These are phyloP conservation scores for Malus hybrid DNA, from an alignment of 331 rosid genomes.

Conservation along the genomic window DNA sequence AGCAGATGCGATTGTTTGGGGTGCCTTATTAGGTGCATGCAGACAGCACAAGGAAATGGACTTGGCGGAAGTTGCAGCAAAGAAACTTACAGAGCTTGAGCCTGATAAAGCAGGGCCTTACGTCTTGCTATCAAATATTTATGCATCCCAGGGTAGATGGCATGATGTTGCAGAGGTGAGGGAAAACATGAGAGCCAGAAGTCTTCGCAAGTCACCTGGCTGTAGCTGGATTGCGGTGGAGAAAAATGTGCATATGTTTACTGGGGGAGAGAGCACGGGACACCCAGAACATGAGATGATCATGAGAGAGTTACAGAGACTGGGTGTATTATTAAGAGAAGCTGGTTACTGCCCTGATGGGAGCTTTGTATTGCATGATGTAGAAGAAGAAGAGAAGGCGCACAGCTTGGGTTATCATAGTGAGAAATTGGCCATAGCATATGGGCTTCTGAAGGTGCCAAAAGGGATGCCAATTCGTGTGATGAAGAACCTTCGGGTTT, in stretches of 20 bases:
- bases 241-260: constrained; percentile 27
- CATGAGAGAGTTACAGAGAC: constrained; percentile 32
- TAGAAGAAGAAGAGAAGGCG: constrained; percentile 45
- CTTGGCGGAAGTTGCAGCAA: no score
- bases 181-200: constrained; percentile 20
- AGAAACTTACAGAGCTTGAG: no score
- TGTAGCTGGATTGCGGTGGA: constrained; percentile 44
- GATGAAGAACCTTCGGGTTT: constrained; percentile 39
- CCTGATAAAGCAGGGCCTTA: no score
- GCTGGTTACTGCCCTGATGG: constrained; percentile 31
- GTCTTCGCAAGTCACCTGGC: constrained; percentile 34
- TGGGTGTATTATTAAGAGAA: neutral
- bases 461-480: constrained; percentile 25
- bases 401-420: constrained; percentile 36
- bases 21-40: no score
- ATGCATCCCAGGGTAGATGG: constrained; percentile 32
- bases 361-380: constrained; percentile 46
- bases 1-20: no score
- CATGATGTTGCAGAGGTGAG: constrained; percentile 37
- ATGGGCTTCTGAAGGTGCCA: constrained; percentile 29
- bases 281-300: constrained; percentile 23
- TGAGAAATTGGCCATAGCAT: constrained; percentile 42
- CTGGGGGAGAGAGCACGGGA: neutral
- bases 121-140: constrained; percentile 24
- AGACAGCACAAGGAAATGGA: no score